Evolutionary conservation across 805 yeast species (phyloP).

Genomic region (Candida vartiovaarae): DNA sequence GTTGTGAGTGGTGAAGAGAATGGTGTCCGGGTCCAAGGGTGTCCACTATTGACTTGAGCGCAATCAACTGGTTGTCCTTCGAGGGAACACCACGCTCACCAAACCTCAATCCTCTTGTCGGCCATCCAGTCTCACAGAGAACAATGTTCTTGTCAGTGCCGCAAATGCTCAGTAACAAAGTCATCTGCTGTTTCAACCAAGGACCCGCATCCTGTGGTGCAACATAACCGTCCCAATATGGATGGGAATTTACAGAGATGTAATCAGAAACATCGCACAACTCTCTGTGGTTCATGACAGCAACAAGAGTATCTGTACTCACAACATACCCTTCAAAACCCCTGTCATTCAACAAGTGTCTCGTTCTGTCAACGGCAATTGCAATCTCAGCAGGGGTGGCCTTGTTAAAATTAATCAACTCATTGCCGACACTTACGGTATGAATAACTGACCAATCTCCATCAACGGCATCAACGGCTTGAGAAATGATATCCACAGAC

Average conservation of each 20-base stretch:
- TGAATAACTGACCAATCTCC: constrained; percentile 54
- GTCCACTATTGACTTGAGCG: constrained; percentile 42
- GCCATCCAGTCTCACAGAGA: constrained; percentile 66
- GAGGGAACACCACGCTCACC: constrained; percentile 50
- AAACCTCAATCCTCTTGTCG: constrained; percentile 47
- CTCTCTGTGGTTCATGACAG: constrained; percentile 41
- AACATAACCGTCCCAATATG: constrained; percentile 54
- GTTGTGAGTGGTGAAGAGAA: constrained; percentile 54
- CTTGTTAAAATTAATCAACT: constrained; percentile 48
- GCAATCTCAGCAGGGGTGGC: constrained; percentile 40
- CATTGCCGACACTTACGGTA: constrained; percentile 59
- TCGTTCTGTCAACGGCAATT: constrained; percentile 40
- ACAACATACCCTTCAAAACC: constrained; percentile 50
- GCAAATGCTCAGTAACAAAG: constrained; percentile 36
- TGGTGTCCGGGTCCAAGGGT: constrained; percentile 40
- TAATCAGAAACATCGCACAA: constrained; percentile 53
- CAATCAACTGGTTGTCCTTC: constrained; percentile 41
- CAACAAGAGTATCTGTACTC: constrained; percentile 57
- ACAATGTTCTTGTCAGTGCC: constrained; percentile 29
- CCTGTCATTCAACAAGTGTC: constrained; percentile 35
- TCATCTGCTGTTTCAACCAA: constrained; percentile 43
- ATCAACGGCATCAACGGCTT: constrained; percentile 37
- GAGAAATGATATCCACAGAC: constrained; percentile 37
- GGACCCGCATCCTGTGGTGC: constrained; percentile 46
- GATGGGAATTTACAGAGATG: constrained; percentile 60